Base-by-base conservation (phyloP, 225 moss, liverwort and hornwort species). In the Pleurozium schreberi region DNA sequence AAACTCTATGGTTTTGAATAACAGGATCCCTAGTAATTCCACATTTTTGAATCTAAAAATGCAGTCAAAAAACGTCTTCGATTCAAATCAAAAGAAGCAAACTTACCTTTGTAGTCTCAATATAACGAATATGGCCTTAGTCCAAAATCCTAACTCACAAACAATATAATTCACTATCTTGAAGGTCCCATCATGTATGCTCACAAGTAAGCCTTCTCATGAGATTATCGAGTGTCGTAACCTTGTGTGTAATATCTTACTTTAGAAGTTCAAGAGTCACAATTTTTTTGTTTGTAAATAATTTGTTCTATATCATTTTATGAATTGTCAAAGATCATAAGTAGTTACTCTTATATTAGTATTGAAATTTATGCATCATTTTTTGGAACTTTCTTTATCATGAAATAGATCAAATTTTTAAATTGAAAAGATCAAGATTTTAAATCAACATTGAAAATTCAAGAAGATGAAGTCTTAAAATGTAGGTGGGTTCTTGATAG, bases 251-350 rank as follows among this genome's bases (percentile, higher is more conserved):
- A 34, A 21, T 8, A 36, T 3, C 0, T 0, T 22, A 22, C 14
- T 8, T 53, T 0, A 36, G 0, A 5, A 13, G 3, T 34, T 50
- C 47, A 52, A 52, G 5, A 53, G 5, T 23, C 2, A 0, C 3
- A 25, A 16, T 25, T 22, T 77, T 15, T 12, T 38, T 55, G 6
- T 2, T 36, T 38, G 16, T 25, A 52, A 55, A 38, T 77, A 15
- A 9, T 25, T 9, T 25, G 1, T 1, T 26, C 0, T 10, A 1
- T 57, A 5, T n/a, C 17, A 57, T 57, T 38, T 78, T 17, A n/a
- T 26, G 3, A 6, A 6, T 57, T n/a, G 17, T 55, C 12, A 57
- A 57, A n/a, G 25, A 23, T 53, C 2, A 38, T 16, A 55, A 10
- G n/a, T 1, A 6, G 11, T 55, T 26, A n/a, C 3, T 50, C 8